Base-by-base conservation (phyloP, 306 rosid genomes). In the Trifolium subterraneum region DNA sequence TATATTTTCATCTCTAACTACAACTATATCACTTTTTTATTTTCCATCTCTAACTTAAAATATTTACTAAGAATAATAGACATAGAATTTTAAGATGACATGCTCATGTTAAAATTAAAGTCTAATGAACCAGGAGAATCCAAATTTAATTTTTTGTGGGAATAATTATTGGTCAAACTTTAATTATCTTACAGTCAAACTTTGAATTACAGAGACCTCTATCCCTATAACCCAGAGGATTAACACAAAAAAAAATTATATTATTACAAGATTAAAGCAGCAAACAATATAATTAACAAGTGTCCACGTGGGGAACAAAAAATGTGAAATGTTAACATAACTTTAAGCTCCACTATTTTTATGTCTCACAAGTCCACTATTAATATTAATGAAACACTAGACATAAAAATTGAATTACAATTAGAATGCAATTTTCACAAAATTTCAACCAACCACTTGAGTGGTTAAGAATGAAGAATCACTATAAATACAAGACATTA, bases 381-480 rank as follows among this genome's bases (percentile, higher is more conserved):
- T 8, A 35, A 59, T 23, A 23, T 80, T 44, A 72, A 84, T 80
- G 54, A 73, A 84, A 73, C 78, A 83, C 74, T 42, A 35, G 13
- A 29, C 74, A 74, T 66, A 77, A 80, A 80, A 36, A 1, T 70
- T 75, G 67, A 75, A 72, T 29, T 74, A 79, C 79, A 84, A 68
- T 50, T 59, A 25, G 81, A 76, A 18, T 63, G 67, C 73, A 84
- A 75, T 77, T 78, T 55, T 51, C 80, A 82, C 65, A 48, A 50
- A 68, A 60, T 69, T 85, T 78, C 84, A 61, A 71, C 78, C 54
- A 70, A 75, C 64, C 68, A 76, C 51, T 78, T 75, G 83, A 60
- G 25, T 64, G 64, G 58, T 45, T 68, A 78, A 79, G 64, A 73
- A 80, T 47, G 31, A 84, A 10, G 59, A 77, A 66, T 45, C 75